Percentiles rank a stretch among this genome's conserved stretches.
Evolutionary conservation across 257 asterid species (phyloP).

Genomic region (Oldenlandia corymbosa): DNA sequence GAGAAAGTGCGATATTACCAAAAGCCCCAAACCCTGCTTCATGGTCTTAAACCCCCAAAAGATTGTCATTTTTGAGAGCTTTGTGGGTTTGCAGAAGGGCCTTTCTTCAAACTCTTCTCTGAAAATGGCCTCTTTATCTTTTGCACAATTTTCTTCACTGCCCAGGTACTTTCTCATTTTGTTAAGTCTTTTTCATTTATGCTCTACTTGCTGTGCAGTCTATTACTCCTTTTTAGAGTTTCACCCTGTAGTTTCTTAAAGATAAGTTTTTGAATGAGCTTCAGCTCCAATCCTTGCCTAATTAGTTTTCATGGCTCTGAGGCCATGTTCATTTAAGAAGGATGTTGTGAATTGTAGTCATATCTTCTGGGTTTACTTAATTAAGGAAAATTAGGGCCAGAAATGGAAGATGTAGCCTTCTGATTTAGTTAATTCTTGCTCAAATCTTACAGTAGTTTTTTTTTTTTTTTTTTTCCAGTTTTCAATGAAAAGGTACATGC

Average conservation of each 20-base stretch:
- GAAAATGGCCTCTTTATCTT: conserved; percentile 66
- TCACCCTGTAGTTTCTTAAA: not conserved
- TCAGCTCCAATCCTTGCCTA: conserved; percentile 1
- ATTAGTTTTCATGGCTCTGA: not conserved
- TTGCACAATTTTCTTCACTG: conserved; percentile 44
- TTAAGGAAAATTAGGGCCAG: not conserved
- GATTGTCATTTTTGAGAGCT: conserved; percentile 6
- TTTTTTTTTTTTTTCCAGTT: not conserved
- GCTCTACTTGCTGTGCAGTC: conserved; percentile 1
- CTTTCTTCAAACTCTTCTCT: conserved; percentile 25
- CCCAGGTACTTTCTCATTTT: conserved; percentile 63
- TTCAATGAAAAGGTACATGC: not conserved
- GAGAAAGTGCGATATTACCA: not conserved
- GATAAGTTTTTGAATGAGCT: not conserved
- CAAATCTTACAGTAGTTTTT: too few relatives aligned
- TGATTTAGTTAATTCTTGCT: not conserved
- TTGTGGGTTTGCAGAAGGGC: conserved; percentile 16
- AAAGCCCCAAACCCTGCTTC: conserved; percentile 18
- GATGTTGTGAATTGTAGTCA: conserved; percentile 6
- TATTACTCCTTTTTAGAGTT: not conserved
- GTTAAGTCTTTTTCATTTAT: conserved; percentile 1
- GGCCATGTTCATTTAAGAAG: not conserved
- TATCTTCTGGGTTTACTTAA: not conserved
- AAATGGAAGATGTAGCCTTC: not conserved
- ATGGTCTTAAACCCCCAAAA: conserved; percentile 43